Percentiles rank a stretch among this genome's conserved stretches.
These are phyloP conservation scores for Erythrobasidium hasegawianum DNA, from an alignment of 1,284 basidiomycete species.

Conservation along the genomic window DNA sequence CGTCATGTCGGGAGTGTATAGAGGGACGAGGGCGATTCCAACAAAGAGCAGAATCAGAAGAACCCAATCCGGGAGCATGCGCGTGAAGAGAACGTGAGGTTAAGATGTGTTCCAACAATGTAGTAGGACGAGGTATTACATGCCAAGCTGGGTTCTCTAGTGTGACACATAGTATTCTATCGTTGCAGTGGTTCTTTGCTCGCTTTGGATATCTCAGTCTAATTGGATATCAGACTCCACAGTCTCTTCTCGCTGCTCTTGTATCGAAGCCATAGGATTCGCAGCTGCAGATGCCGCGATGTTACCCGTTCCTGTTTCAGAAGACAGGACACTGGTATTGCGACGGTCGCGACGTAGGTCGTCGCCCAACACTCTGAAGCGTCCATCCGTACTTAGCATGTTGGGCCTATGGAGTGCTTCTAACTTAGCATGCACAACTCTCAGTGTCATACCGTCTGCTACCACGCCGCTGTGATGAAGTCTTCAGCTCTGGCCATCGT, in stretches of 20 bases:
- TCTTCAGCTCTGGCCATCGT: background rate
- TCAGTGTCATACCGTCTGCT: conserved; percentile 13
- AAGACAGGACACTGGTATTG: background rate
- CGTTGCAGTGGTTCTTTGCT: too few species aligned
- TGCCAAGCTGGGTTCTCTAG: too few species aligned
- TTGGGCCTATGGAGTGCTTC: conserved; percentile 14
- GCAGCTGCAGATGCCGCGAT: background rate
- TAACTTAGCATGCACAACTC: conserved; percentile 6
- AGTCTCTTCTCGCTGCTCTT: background rate
- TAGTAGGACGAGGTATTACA: background rate
- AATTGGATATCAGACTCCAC: background rate
- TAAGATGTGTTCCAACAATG: background rate
- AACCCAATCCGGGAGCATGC: conserved; percentile 31
- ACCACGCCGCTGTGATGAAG: conserved; percentile 14
- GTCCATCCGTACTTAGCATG: conserved; percentile 6
- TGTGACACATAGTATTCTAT: too few species aligned
- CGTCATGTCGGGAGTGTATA: conserved; percentile 15
- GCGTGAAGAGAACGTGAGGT: background rate
- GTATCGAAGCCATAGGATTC: background rate
- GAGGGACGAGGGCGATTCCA: conserved; percentile 26
- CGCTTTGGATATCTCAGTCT: background rate
- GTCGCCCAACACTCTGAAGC: background rate
- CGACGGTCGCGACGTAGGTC: conserved; percentile 3
- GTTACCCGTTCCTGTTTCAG: background rate
- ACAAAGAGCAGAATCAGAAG: conserved; percentile 30